These are phyloP conservation scores for Vitis amurensis DNA, from an alignment of 164 flowering plant genomes.

Conservation along the genomic window DNA sequence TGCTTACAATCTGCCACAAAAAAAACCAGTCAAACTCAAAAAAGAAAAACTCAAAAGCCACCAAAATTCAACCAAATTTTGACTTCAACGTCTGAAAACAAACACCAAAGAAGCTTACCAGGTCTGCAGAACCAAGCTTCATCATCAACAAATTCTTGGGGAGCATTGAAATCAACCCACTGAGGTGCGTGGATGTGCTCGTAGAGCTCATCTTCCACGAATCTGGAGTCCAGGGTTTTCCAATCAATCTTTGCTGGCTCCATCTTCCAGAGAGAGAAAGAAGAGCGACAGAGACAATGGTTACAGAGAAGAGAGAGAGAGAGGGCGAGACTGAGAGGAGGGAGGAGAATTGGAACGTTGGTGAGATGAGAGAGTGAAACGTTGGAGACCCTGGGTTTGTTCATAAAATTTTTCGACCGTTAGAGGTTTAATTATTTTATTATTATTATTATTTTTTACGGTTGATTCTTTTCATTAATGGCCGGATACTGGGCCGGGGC, in stretches of 20 bases:
- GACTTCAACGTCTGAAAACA: background rate
- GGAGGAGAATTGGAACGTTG: constrained; percentile 5
- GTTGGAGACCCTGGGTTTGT: background rate
- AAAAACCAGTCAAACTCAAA: background rate
- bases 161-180: constrained; percentile 75
- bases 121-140: constrained; percentile 88
- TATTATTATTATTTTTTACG: background rate
- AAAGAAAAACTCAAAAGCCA: background rate
- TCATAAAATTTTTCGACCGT: constrained; percentile 19
- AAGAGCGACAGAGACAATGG: background rate
- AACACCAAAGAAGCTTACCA: constrained; percentile 33
- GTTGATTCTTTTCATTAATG: background rate
- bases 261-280: constrained; percentile 33
- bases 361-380: background rate
- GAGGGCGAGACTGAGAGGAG: constrained; percentile 7
- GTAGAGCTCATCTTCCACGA: constrained; percentile 58
- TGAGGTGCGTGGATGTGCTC: constrained; percentile 89
- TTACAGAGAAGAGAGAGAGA: background rate
- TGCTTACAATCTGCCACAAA: constrained; percentile 72
- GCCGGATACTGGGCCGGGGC: background rate
- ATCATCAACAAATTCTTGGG: constrained; percentile 47
- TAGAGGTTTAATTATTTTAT: constrained; percentile 2
- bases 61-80: background rate
- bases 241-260: constrained; percentile 91
- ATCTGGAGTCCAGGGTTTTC: constrained; percentile 66